Evolutionary conservation across 306 rosid genomes (phyloP), one percentile per base, ranked within the genome.

Genomic region (Coriaria nepalensis): DNA sequence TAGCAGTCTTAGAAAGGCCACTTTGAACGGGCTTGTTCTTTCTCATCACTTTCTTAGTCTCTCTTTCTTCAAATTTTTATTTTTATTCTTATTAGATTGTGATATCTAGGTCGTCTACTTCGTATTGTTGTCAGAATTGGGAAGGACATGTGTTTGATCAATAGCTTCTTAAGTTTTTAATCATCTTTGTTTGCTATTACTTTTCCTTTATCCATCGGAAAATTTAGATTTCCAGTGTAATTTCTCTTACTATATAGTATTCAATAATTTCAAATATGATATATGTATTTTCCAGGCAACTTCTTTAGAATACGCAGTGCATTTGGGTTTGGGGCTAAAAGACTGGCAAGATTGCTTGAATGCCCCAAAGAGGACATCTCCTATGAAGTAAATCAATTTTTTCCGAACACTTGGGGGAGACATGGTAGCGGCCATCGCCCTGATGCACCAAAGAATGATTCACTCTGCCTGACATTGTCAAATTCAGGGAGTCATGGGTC

Each of bases 291-390:
- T 69, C 62, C 81, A 92, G 99, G 99, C 60, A 92, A 92, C 70
- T 92, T 92, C 76, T 92, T 75, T 73, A 73, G 99, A 70, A 92
- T 92, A 55, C 94, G 99, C 68, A 92, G 99, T 72, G 99, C 99
- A 57, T 86, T 92, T 70, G 79, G 88, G 8, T 92, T 82, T 74
- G 99, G 99, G 60, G 87, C 94, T 59, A 85, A 79, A 68, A 65
- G 68, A 65, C 78, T 92, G 68, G 93, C 94, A 49, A 73, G 87
- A 45, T 72, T 92, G 66, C 87, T 79, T 55, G 94, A 92, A 52
- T 92, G 99, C 71, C 83, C 93, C 11, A 67, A 81, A 56, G 93
- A 82, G 41, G 88, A 82, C 10, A 62, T 86, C 50, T 49, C 46
- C 66, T 63, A 52, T 13, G 99, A 92, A 81, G 81, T 92, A 67